Evolutionary conservation across 345 rosid species (phyloP), one percentile per base, ranked within the genome.

Genomic region (Salix suchowensis): DNA sequence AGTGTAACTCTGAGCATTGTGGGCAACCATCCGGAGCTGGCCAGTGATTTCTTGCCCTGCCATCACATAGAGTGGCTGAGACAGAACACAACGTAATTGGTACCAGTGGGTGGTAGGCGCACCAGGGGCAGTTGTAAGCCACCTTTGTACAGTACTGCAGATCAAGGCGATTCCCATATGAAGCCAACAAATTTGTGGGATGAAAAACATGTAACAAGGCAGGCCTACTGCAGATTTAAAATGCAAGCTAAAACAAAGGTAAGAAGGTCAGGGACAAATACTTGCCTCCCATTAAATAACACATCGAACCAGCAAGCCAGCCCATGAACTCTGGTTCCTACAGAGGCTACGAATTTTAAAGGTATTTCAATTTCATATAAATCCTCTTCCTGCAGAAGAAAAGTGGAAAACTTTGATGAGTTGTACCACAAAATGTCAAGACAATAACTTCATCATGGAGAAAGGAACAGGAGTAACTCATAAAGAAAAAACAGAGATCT

Each of bases 281-380:
- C 64, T 84, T 85, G 87, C 98, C 98, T 96, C 75, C 99, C 99
- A 50, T 93, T 86, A 67, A 96, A 96, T 72, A 96, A 82, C 66
- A 96, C 97, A 58, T 96, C 99, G 28, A 96, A 96, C 99, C 99
- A 96, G 79, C 98, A 96, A 68, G 99, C 99, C 84, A 96, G 84
- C 26, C 99, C 99, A 75, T 96, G 99, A 72, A 96, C 80, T 84
- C 98, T 86, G 69, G 99, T 87, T 71, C 99, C 97, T 44, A 91
- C 88, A 55, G 97, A 85, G 55, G 98, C 91, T 65, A 79, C 81
- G 74, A 96, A 96, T 84, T 88, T 96, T 77, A 96, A 80, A 1
- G 99, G 99, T 79, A 96, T 85, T 77, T 90, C 97, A 78, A 93
- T 86, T 85, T 96, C 98, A 76, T 93, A 96, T 34, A 96, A 78